These are phyloP conservation scores for Yamadazyma songkhlaensis DNA, from an alignment of 1,139 yeast genomes.

Conservation along the genomic window DNA sequence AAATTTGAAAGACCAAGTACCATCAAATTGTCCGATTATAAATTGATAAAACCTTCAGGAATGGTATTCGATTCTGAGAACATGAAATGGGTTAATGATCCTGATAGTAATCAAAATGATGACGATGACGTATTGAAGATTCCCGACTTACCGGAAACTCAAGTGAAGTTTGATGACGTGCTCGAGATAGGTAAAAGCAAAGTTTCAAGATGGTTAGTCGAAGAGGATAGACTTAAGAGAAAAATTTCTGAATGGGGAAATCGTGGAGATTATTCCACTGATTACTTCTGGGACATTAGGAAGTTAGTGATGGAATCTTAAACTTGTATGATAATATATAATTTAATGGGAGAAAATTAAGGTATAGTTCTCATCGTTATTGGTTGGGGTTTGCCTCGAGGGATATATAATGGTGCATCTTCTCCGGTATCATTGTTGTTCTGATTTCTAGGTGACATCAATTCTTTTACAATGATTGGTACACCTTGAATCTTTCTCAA, in stretches of 20 bases:
- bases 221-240: conserved; percentile 48
- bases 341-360: too few species aligned
- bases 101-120: conserved; percentile 30
- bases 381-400: conserved; percentile 17
- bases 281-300: conserved; percentile 53
- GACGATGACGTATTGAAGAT: conserved; percentile 29
- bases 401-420: conserved; percentile 23
- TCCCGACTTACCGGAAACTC: conserved; percentile 30
- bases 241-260: conserved; percentile 56
- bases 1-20: conserved; percentile 47
- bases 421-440: conserved; percentile 63
- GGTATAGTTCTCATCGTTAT: neutral
- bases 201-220: conserved; percentile 43
- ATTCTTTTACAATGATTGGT: conserved; percentile 25
- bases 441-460: conserved; percentile 57
- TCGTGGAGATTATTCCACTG: conserved; percentile 34
- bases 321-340: neutral
- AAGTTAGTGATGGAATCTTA: conserved; percentile 48
- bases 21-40: conserved; percentile 31
- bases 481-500: conserved; percentile 9
- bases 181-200: conserved; percentile 40
- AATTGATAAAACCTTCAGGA: conserved; percentile 13
- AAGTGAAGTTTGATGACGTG: conserved; percentile 27
- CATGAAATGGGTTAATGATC: conserved; percentile 51
- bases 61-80: conserved; percentile 64